Evolutionary conservation across 140 eudicot genomes (phyloP), one percentile per base, ranked within the genome.

Genomic region (Cichorium intybus): DNA sequence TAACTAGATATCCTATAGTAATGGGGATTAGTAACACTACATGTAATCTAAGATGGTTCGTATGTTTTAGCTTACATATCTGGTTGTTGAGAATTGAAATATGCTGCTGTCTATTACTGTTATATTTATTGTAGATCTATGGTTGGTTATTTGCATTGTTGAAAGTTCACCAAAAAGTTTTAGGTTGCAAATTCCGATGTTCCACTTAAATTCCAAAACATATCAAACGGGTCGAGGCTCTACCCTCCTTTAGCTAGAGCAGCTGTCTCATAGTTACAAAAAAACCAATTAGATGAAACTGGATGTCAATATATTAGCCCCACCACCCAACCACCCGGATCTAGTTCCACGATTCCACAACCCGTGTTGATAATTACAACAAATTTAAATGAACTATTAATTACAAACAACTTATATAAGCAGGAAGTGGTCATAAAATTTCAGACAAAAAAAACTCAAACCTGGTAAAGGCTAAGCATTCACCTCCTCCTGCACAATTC

Each of bases 401-500:
- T 16, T 63, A 73, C 67, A 64, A 46, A 33, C 31, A 27, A 31
- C 23, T 63, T 43, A 47, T 67, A 66, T 65, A 56, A 77, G 62
- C n/a, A 59, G 15, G 24, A 39, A 26, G 20, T 24, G 51, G 50
- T 27, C 41, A 24, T 53, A 27, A 74, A 45, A 22, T 67, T 61
- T 26, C 37, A 56, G 59, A 24, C 10, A 60, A 4, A 43, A 66
- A 41, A 34, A 48, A 51, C 4, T 57, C 67, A 51, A 69, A 79
- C 88, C 88, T 79, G 72, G 73, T 14, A 9, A 39, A 21, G 27
- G 47, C 58, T 53, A 64, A 69, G 73, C 50, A 43, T 34, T 67
- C 56, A 81, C 76, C 49, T 43, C 49, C 20, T 79, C 84, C 57
- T 66, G 79, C 56, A 74, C 60, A 53, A 92, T 80, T 47, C 96